Base-by-base conservation (phyloP, 2,329 filamentous ascomycete genomes). In the Cladosporium sp. region DNA sequence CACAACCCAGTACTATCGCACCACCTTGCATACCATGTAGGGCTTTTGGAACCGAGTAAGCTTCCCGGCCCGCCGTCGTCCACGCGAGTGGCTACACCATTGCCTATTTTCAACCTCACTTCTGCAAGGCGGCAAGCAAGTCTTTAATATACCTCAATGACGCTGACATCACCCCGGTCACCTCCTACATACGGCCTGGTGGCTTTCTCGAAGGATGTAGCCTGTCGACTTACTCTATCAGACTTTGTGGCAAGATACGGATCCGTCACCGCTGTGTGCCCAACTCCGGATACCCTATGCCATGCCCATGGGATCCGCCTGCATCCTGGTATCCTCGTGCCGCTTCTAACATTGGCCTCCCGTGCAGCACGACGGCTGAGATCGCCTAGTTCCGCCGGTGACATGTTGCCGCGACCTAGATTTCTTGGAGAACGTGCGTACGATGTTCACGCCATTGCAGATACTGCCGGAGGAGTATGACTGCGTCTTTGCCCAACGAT, bases 291-390 rank as follows among this genome's bases (percentile, higher is more conserved):
- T 46, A 23, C 10, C 39, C 39, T 46, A 13, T 46, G 39, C 39
- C 39, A 46, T 46, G 39, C 8, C 10, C 39, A 46, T 46, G 39
- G 39, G 39, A 46, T 46, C 39, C 7, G 39, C 39, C 51, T 54
- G 54, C 32, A 57, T 28, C 56, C 56, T 16, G n/a, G 34, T 28
- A 6, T 7, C 2, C 28, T 39, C 43, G 34, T 28, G 26, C 60
- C 60, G 49, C n/a, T 39, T 63, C 60, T 63, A 56, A 63, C 49
- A 63, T 23, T 63, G 49, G 49, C 49, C n/a, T 48, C n/a, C 25
- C 18, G 23, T 63, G 60, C 60, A 56, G 49, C 48, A 54, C 32
- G 28, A 39, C 46, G 59, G 59, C 30, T 39, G 30, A 30, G 18
- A 23, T 48, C 58, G 48, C 25, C 56, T 11, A 21, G 51, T 48